These are phyloP conservation scores for Xylaria acuta DNA, from an alignment of 495 filamentous ascomycete genomes.

Conservation along the genomic window DNA sequence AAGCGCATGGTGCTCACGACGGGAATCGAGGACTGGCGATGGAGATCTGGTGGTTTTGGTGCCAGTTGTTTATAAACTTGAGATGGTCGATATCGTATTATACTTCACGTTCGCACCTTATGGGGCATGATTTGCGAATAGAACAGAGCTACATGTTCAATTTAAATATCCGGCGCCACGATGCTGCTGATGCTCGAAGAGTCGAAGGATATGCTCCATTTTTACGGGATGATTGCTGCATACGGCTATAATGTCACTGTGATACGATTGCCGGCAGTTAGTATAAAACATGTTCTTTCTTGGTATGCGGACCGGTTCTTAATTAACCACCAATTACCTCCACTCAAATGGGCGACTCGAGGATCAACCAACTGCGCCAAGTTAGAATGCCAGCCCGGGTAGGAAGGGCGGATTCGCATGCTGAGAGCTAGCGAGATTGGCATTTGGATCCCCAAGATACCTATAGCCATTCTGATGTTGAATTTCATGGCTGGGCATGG, in stretches of 20 bases:
- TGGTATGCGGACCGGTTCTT: constrained; percentile 5
- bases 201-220: background rate
- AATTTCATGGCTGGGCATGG: background rate
- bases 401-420: background rate
- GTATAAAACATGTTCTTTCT: background rate
- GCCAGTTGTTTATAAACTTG: background rate
- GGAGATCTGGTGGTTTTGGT: background rate
- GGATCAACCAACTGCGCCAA: background rate
- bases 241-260: constrained; percentile 10
- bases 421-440: background rate
- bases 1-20: constrained; percentile 38
- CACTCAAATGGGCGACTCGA: background rate
- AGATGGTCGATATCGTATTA: background rate
- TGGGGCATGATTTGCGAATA: background rate
- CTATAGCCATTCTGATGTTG: background rate
- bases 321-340: constrained; percentile 23
- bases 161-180: constrained; percentile 5
- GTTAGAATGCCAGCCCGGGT: background rate
- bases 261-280: background rate
- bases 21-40: background rate
- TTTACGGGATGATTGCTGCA: constrained; percentile 2
- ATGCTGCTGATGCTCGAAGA: no score
- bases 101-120: background rate
- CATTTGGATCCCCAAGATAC: background rate
- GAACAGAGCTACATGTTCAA: background rate